phyloP scores from a whole-genome alignment of 169 alveolate genomes.

The Fabrea salina region DNA sequence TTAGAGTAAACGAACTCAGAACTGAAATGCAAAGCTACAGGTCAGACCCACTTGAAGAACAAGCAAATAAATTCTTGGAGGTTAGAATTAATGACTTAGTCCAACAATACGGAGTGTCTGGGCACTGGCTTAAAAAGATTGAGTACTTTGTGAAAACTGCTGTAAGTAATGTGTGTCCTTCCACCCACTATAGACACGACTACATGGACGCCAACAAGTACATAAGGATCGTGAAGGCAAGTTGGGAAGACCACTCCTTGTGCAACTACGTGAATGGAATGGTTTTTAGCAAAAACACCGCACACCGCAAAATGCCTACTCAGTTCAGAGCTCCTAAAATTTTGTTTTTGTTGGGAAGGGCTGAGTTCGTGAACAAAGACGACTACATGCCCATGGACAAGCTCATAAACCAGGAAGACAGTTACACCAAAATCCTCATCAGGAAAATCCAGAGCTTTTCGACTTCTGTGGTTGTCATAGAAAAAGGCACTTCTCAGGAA shows the following conservation, averaged over 20 bases:
- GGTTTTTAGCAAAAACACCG: neutral
- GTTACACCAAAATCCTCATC: neutral
- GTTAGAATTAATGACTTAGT: neutral
- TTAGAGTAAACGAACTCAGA: neutral
- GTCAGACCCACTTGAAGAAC: neutral
- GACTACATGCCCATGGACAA: neutral
- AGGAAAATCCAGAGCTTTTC: constrained; percentile 6
- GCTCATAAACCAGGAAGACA: neutral
- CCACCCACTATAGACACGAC: neutral
- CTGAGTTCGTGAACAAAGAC: neutral
- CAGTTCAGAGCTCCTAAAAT: neutral
- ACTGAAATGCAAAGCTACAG: neutral
- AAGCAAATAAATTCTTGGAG: neutral
- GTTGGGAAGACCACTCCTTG: neutral
- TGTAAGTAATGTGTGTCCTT: constrained; percentile 3
- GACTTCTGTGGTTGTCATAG: neutral
- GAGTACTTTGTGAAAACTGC: neutral
- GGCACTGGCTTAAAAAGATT: neutral
- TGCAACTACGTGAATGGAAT: neutral
- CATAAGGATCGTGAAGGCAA: neutral
- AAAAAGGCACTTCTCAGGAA: neutral
- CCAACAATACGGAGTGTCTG: neutral
- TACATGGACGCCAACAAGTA: neutral
- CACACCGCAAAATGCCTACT: neutral
- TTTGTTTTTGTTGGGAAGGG: neutral